Evolutionary conservation across 805 yeast species (phyloP), one percentile per base, ranked within the genome.

Genomic region (Yarrowia divulgata): DNA sequence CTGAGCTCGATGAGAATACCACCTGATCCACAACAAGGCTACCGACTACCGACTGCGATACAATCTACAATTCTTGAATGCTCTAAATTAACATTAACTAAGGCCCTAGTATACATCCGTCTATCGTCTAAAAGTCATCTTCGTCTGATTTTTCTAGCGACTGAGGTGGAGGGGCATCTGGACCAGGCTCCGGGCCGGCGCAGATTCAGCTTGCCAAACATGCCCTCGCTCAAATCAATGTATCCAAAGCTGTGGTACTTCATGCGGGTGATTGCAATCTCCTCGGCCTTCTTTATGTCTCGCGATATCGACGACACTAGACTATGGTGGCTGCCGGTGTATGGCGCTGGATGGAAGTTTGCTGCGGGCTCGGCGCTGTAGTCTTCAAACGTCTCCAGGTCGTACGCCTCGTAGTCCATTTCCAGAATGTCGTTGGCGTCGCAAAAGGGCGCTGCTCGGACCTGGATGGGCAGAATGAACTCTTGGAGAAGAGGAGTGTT

Each of bases 191-290:
- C 68, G 8, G 68, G 68, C 37, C 57, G 45, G 3, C 68, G 34
- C 37, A 63, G 23, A 49, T 63, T 63, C 68, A 63, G 18, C 68
- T 63, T 63, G 6, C 68, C 68, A 63, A 63, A 63, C 57, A 63
- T 49, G 2, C 68, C 68, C 29, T 49, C 40, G 12, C 57, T 37
- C 68, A 39, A 12, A 48, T 48, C 57, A 19, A 60, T 60, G 40
- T 43, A 60, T 19, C 52, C 52, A 57, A 57, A 57, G 42, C 52
- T 60, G 34, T 60, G 66, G 42, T 60, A 60, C 52, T 45, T 60
- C 66, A 60, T 60, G 18, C 66, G 52, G 9, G 66, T 60, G 52
- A 60, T 60, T 10, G 66, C 66, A 16, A 60, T 60, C n/a, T 60
- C 66, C 37, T 60, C 66, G 8, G 66, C 66, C 42, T 45, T 60